phyloP scores from a whole-genome alignment of 2,329 filamentous ascomycete genomes.

The Alternaria alternata region DNA sequence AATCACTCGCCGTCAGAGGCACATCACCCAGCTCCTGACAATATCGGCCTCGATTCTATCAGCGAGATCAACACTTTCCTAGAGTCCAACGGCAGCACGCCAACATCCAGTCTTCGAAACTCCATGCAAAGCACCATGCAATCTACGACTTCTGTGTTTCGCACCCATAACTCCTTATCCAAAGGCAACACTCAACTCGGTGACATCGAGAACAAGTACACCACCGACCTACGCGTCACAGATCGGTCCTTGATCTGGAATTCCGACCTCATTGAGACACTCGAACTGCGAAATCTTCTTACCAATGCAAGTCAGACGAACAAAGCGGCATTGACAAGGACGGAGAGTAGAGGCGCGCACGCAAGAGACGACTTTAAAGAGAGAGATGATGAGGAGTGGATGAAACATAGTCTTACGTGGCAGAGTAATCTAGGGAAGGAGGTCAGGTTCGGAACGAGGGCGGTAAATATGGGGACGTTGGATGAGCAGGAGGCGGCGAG shows the following conservation, averaged over 20 bases:
- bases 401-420: slow-evolving; percentile 60
- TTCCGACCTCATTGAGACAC: slow-evolving; percentile 57
- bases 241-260: slow-evolving; percentile 61
- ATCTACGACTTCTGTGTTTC: slow-evolving; percentile 57
- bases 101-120: slow-evolving; percentile 50
- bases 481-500: slow-evolving; percentile 55
- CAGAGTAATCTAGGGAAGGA: slow-evolving; percentile 51
- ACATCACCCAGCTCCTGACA: slow-evolving; percentile 44
- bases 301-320: slow-evolving; percentile 59
- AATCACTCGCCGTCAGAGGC: slow-evolving; percentile 50
- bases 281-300: slow-evolving; percentile 58
- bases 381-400: slow-evolving; percentile 54
- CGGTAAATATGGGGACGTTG: slow-evolving; percentile 54
- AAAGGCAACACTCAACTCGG: slow-evolving; percentile 45
- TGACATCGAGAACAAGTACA: slow-evolving; percentile 50
- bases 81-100: slow-evolving; percentile 46
- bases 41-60: slow-evolving; percentile 49
- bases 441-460: slow-evolving; percentile 54
- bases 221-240: slow-evolving; percentile 46
- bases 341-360: slow-evolving; percentile 58
- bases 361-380: slow-evolving; percentile 58
- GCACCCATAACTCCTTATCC: slow-evolving; percentile 50
- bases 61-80: slow-evolving; percentile 49
- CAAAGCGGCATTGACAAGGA: slow-evolving; percentile 53
- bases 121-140: slow-evolving; percentile 60